Base-by-base conservation (phyloP, 169 alveolate species). In the Plasmodium berghei region DNA sequence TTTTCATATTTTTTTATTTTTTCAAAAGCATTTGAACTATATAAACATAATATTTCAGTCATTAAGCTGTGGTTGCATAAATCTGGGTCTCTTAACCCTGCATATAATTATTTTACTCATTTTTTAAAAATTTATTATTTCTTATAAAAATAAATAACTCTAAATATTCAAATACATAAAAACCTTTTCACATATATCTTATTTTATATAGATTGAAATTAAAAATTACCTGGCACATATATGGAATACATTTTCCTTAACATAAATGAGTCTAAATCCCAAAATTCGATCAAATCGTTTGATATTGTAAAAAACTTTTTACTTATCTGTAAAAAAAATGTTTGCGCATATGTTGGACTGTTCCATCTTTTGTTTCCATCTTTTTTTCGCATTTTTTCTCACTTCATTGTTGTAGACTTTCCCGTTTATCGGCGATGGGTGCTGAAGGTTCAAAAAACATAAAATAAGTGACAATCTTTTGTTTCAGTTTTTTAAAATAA, bases 231-330 rank as follows among this genome's bases (percentile, higher is more conserved):
- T 66, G 90, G 90, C 18, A 80, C 90, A 55, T 80, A 49, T 16
- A 80, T 80, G 18, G 90, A 20, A 69, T 80, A 80, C 90, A 80
- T 80, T 49, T 80, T 80, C 63, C 71, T 48, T 28, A 80, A 46
- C 72, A 80, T 71, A 52, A 18, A 72, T n/a, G 94, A 71, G 16
- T 90, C 89, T 26, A 93, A 92, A 18, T 93, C 94, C 96, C 96
- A 93, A 77, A 93, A 93, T 40, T 93, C 96, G 1, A 93, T 93
- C 90, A 77, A 85, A 42, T 66, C 73, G 18, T 46, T 64, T 66
- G 96, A 93, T 64, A 93, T 85, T 14, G 96, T 93, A 54, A 93
- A 93, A 73, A 92, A 93, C 72, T 86, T 85, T 63, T 94, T 80
- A 22, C 95, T 90, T 56, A 85, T 72, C 94, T 93, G 74, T 1